phyloP scores from a whole-genome alignment of 202 grass and related monocot species.

The Eragrostis tef region DNA sequence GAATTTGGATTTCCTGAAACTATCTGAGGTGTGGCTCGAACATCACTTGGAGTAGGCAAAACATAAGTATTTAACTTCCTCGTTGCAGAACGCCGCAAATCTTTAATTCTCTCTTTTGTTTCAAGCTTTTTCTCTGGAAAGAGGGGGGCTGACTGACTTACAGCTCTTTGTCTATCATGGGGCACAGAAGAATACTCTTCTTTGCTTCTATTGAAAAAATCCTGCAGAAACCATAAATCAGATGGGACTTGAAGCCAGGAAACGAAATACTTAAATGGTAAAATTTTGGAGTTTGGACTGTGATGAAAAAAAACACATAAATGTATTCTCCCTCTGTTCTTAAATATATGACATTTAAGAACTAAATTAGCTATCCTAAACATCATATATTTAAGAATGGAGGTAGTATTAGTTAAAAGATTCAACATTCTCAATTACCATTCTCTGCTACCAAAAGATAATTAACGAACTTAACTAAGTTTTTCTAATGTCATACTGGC shows the following conservation, averaged over 20 bases:
- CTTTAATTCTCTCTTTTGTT: slow-evolving; percentile 65
- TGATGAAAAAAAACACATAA: slow-evolving; percentile 32
- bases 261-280: neutral
- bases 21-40: slow-evolving; percentile 52
- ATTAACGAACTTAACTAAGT: neutral
- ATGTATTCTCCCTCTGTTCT: neutral
- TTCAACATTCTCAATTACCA: neutral
- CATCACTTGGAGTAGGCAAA: slow-evolving; percentile 78
- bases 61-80: slow-evolving; percentile 81
- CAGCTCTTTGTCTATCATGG: slow-evolving; percentile 49
- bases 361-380: too few relatives aligned
- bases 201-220: slow-evolving; percentile 61
- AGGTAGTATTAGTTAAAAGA: neutral
- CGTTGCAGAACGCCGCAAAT: slow-evolving; percentile 63
- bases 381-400: too few relatives aligned
- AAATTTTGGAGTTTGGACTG: slow-evolving; percentile 5
- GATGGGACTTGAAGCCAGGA: slow-evolving; percentile 10
- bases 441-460: slow-evolving; percentile 6
- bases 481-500: neutral
- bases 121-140: slow-evolving; percentile 68
- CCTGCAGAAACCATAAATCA: slow-evolving; percentile 60
- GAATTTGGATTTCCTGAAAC: slow-evolving; percentile 53
- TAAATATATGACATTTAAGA: too few relatives aligned
- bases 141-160: slow-evolving; percentile 84
- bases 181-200: slow-evolving; percentile 51